Conservation (phyloP, 345 rosid genomes). For the Raphanus sativus region DNA sequence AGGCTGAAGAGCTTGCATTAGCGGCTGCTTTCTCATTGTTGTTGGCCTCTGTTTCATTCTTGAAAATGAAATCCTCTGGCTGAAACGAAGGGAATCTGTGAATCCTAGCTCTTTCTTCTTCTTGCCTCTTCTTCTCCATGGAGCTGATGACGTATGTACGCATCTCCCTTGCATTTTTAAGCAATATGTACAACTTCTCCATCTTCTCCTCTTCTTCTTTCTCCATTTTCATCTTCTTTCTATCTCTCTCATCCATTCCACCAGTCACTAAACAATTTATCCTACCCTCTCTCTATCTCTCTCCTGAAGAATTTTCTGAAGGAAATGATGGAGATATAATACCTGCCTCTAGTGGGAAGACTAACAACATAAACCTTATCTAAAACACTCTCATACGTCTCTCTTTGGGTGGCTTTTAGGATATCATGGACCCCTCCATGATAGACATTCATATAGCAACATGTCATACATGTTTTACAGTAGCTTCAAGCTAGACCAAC, state of each 20-base stretch:
- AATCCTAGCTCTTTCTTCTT: conserved; percentile 5
- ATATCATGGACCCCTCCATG: conserved; percentile 10
- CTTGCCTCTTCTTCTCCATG: conserved; percentile 19
- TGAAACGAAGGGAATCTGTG: conserved; percentile 49
- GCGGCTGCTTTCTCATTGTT: not conserved
- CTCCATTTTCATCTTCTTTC: conserved; percentile 49
- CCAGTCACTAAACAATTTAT: not conserved
- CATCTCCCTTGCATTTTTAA: conserved; percentile 50
- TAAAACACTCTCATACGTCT: not conserved
- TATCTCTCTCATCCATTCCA: conserved; percentile 43
- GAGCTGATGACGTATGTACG: conserved; percentile 27
- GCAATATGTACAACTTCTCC: conserved; percentile 57
- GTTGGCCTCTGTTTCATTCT: conserved; percentile 15
- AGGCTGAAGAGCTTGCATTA: conserved; percentile 21
- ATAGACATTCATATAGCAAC: conserved; percentile 1
- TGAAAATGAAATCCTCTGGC: conserved; percentile 50
- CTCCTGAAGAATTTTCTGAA: conserved; percentile 14
- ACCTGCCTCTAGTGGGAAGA: conserved; percentile 15
- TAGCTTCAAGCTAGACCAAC: conserved; percentile 12
- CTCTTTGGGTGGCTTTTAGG: conserved; percentile 15
- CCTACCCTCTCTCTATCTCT: not conserved
- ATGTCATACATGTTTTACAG: conserved; percentile 16
- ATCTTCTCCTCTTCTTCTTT: conserved; percentile 50
- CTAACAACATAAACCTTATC: conserved; percentile 17
- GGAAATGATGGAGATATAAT: conserved; percentile 15